Conservation (phyloP, 345 rosid genomes). For the Camelina hispida region DNA sequence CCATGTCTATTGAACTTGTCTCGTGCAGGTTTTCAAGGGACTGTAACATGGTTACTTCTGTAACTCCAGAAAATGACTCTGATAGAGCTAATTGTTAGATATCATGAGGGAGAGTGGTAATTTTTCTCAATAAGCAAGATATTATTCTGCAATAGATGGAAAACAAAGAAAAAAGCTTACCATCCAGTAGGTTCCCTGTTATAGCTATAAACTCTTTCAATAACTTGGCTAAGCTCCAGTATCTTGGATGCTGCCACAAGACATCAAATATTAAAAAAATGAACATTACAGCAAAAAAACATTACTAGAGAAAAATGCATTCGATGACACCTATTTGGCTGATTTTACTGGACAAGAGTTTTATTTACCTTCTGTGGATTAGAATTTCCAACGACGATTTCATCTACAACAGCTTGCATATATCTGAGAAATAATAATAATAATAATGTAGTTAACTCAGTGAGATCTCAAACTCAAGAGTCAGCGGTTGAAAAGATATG, state of each 20-base stretch:
- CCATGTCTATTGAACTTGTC: constrained; percentile 58
- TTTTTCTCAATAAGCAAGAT: constrained; percentile 14
- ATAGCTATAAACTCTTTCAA: constrained; percentile 64
- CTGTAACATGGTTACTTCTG: constrained; percentile 55
- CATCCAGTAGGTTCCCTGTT: constrained; percentile 67
- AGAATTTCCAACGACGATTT: constrained; percentile 69
- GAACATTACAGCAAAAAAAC: constrained; percentile 25
- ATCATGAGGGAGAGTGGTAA: not conserved
- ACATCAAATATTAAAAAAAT: constrained; percentile 38
- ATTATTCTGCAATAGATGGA: not conserved
- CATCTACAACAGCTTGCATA: constrained; percentile 97
- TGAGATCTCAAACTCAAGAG: constrained; percentile 17
- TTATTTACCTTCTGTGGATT: constrained; percentile 67
- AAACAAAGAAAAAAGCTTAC: constrained; percentile 51
- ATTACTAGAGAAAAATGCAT: not conserved
- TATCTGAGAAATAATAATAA: constrained; percentile 54
- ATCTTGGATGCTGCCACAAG: constrained; percentile 71
- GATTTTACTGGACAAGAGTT: constrained; percentile 21
- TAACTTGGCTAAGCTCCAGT: constrained; percentile 76
- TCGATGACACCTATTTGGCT: not conserved
- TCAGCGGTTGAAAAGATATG: not conserved
- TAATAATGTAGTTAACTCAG: constrained; percentile 14
- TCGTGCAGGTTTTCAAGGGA: constrained; percentile 66
- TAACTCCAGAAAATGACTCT: constrained; percentile 65
- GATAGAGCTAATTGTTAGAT: constrained; percentile 42